Evolutionary conservation across 441 rosid species (phyloP).

Genomic region (Sinapis alba): DNA sequence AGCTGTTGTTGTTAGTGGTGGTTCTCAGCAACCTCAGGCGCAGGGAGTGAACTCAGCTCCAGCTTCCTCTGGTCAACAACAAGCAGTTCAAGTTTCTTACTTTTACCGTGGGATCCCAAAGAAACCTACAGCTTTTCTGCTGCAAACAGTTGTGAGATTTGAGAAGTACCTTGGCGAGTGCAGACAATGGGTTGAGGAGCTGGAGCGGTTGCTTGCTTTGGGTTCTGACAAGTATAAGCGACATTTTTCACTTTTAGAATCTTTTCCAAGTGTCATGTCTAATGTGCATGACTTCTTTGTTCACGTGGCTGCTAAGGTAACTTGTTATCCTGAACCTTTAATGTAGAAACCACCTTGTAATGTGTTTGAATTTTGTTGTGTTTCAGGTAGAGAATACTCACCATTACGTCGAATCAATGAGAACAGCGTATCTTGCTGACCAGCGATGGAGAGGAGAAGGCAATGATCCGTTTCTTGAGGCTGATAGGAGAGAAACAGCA

Average conservation of each 20-base stretch:
- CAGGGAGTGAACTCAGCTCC: constrained; percentile 58
- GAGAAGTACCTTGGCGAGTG: constrained; percentile 88
- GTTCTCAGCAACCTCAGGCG: constrained; percentile 62
- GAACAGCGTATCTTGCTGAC: constrained; percentile 84
- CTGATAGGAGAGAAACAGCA: constrained; percentile 95
- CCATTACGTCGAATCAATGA: constrained; percentile 92
- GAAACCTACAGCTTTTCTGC: constrained; percentile 90
- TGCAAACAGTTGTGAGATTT: constrained; percentile 80
- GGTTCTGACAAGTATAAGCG: constrained; percentile 69
- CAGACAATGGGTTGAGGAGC: constrained; percentile 93
- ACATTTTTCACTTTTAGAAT: constrained; percentile 63
- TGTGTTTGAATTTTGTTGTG: constrained; percentile 8
- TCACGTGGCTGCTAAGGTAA: constrained; percentile 98
- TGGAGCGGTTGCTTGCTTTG: constrained; percentile 82
- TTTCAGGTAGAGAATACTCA: constrained; percentile 88
- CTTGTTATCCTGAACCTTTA: background rate
- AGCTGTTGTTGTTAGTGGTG: constrained; percentile 44
- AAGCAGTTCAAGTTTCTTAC: constrained; percentile 65
- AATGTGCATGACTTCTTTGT: constrained; percentile 93
- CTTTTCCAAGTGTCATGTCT: constrained; percentile 92
- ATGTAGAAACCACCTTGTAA: background rate
- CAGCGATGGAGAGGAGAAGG: constrained; percentile 85
- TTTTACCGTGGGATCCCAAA: constrained; percentile 92
- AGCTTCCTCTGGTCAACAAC: constrained; percentile 67
- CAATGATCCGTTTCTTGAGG: constrained; percentile 93